Percentiles rank a stretch among this genome's conserved stretches.
Conservation (phyloP, 139 green algal species). For the Micractinium conductrix region DNA sequence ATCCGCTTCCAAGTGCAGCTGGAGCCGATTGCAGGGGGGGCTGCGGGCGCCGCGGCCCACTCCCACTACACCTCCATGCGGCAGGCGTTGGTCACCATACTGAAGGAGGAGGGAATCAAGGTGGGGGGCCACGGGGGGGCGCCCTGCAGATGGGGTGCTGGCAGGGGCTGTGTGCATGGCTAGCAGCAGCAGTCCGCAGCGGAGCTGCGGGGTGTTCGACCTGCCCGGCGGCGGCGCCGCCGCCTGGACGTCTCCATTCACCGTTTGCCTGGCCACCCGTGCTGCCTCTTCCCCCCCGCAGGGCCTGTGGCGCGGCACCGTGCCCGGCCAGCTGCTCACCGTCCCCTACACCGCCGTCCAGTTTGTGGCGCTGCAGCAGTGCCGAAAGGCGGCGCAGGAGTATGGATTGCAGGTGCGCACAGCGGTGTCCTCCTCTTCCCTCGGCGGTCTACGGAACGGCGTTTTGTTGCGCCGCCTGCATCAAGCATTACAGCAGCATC, state of each 20-base stretch:
- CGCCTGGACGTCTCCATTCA: too few relatives aligned
- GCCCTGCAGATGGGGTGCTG: too few relatives aligned
- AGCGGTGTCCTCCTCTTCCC: too few relatives aligned
- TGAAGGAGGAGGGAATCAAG: constrained; percentile 89
- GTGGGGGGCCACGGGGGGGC: constrained; percentile 41
- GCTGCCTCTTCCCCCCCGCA: constrained; percentile 42
- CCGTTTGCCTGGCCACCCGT: too few relatives aligned
- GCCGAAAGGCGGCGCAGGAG: constrained; percentile 45
- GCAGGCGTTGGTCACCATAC: constrained; percentile 86
- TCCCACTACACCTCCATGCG: constrained; percentile 90
- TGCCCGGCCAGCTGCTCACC: constrained; percentile 92
- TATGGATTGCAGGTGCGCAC: constrained; percentile 13
- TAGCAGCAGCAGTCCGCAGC: too few relatives aligned
- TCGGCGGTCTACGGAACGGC: too few relatives aligned
- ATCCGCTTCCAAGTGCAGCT: constrained; percentile 92
- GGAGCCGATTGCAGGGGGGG: constrained; percentile 48
- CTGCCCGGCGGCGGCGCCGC: too few relatives aligned
- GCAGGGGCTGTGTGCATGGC: too few relatives aligned
- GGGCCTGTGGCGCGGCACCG: constrained; percentile 94
- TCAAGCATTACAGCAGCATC: too few relatives aligned
- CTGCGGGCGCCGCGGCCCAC: not conserved
- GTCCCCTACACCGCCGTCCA: constrained; percentile 98
- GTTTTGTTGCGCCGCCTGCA: too few relatives aligned
- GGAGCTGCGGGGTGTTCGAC: too few relatives aligned
- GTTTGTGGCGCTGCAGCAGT: constrained; percentile 91